Evolutionary conservation across 108 stramenopile genomes (phyloP), one percentile per base, ranked within the genome.

Genomic region (Fistulifera pelliculosa): DNA sequence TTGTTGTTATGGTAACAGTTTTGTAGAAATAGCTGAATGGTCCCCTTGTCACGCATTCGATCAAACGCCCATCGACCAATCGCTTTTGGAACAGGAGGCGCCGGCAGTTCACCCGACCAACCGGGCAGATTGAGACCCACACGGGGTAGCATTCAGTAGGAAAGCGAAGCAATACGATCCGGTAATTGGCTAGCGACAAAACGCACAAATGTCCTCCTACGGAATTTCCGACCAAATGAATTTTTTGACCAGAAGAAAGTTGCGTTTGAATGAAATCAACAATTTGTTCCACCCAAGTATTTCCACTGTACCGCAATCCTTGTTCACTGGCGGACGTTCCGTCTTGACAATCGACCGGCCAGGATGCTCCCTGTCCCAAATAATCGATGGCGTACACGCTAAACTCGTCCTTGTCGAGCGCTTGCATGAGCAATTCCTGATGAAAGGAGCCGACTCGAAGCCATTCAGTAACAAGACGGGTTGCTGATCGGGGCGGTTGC

Each of bases 101-200:
- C 69, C 14, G 83, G 87, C 17, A 88, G 38, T 54, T 51, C 51
- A 0, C 87, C 87, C 35, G 64, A 65, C 87, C 87, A 88, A 8
- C 75, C 80, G 5, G 81, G 81, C n/a, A 85, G 51, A 52, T 90
- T 90, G 11, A 83, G 58, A 26, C 89, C 89, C 89, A 91, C 1
- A 91, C 77, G 89, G 89, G n/a, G 89, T 91, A 22, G 85, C 77
- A 68, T 91, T 91, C 56, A 91, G 42, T 3, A 91, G 59, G 72
- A 66, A 17, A 91, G 58, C 14, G 69, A 56, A 1, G 61, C 64
- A 0, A 84, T 49, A 27, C 80, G 54, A 49, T 77, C 69, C 0
- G 83, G 85, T 52, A 79, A 63, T 15, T 54, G 62, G 11, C 41
- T 25, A 19, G 85, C 72, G 0, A 91, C 54, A 15, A 77, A 63